Base-by-base conservation (phyloP, 371 early-diverging fungal species). In the Actinomortierella ambigua region DNA sequence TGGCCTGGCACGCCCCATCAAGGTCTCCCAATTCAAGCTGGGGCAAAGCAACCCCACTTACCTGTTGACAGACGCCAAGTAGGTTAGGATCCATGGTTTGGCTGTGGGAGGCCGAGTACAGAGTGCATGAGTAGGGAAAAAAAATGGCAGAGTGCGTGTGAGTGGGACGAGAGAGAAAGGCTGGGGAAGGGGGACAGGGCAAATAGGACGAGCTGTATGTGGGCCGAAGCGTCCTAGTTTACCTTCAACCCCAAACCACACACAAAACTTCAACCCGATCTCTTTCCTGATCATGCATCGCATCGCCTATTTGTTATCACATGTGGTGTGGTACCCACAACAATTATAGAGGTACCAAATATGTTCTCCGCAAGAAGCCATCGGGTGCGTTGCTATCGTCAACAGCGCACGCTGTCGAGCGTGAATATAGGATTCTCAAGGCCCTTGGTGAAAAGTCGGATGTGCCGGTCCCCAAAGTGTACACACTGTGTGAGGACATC, bases 1-100 rank as follows among this genome's bases (percentile, higher is more conserved):
- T 22, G 83, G 77, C 8, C 81, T 96, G 50, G 65, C 62, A 13
- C 54, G 75, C 22, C 95, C 95, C 7, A 70, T 95, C 51, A 63
- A 82, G 22, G 69, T 94, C 42, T 82, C 81, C 53, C 95, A 95
- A 79, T 96, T 96, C 79, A 87, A 87, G 63, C 80, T 91, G 14
- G 97, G 97, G 0, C 95, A 95, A 61, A 90, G 90, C 68, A 97
- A 97, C 75, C 97, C 97, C 5, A 97, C 97, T 7, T 97, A 90
- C 64, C 79, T 92, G 18, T 57, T 93, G 58, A 85, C 79, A 22
- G 89, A 89, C 57, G 82, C 81, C 53, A 87, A 83, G 86, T 89
- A 85, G 68, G 82, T 73, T n/a, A 34, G n/a, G n/a, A n/a, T n/a
- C n/a, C n/a, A n/a, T n/a, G n/a, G n/a, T n/a, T n/a, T n/a, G n/a